Evolutionary conservation across 306 rosid species (phyloP).

Genomic region (Vigna angularis): DNA sequence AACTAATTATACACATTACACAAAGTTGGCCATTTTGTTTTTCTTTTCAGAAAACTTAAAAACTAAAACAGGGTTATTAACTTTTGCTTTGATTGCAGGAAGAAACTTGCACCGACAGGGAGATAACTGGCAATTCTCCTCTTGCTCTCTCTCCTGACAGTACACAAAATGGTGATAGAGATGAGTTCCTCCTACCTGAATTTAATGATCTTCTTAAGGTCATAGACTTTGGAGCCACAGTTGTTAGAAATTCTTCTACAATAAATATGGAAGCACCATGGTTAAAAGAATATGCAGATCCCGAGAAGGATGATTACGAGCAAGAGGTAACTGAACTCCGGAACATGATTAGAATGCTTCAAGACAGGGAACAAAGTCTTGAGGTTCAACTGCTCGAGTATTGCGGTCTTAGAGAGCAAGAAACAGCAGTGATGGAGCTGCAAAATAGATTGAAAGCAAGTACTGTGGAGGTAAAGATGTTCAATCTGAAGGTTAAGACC

Average conservation of each 20-base stretch:
- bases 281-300: constrained; percentile 38
- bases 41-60: not conserved
- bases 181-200: constrained; percentile 63
- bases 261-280: constrained; percentile 49
- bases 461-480: constrained; percentile 80
- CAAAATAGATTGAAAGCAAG: constrained; percentile 75
- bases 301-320: constrained; percentile 62
- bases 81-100: constrained; percentile 54
- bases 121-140: constrained; percentile 40
- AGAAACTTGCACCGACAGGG: constrained; percentile 50
- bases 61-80: constrained; percentile 3
- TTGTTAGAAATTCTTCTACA: constrained; percentile 50
- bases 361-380: constrained; percentile 72
- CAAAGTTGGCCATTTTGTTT: constrained; percentile 12
- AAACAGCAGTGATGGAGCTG: constrained; percentile 73
- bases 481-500: constrained; percentile 72
- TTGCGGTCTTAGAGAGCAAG: constrained; percentile 87
- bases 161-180: constrained; percentile 53
- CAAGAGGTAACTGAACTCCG: constrained; percentile 68
- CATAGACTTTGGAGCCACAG: constrained; percentile 53
- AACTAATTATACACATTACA: not conserved
- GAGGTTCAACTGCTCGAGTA: constrained; percentile 85
- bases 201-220: constrained; percentile 64
- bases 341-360: constrained; percentile 67
- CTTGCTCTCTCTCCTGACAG: constrained; percentile 43